Conservation (phyloP, 192 early-diverging fungal species). For the Gonapodya sp. region DNA sequence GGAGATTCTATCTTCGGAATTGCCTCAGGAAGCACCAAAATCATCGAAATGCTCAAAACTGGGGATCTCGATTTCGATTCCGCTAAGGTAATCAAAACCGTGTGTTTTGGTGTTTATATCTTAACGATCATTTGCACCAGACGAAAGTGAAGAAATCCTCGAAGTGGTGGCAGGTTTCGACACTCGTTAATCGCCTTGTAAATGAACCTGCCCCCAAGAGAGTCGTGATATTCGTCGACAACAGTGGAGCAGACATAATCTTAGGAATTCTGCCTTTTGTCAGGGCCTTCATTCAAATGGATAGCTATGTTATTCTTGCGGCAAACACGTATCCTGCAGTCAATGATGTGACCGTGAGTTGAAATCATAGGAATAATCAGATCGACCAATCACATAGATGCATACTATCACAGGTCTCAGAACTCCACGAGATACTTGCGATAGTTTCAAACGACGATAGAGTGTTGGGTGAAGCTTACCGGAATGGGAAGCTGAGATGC, state of each 20-base stretch:
- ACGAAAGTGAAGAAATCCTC: conserved; percentile 23
- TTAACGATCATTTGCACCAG: conserved; percentile 33
- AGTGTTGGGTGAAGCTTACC: conserved; percentile 22
- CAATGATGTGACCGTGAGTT: conserved; percentile 63
- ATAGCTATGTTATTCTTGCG: conserved; percentile 55
- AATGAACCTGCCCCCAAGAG: conserved; percentile 30
- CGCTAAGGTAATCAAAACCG: conserved; percentile 26
- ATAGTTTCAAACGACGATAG: conserved; percentile 31
- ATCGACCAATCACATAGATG: background rate
- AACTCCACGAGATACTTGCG: conserved; percentile 42
- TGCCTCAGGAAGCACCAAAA: conserved; percentile 8
- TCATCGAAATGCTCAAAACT: conserved; percentile 43
- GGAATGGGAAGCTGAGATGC: conserved; percentile 30
- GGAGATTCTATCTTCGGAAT: background rate
- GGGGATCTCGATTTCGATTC: conserved; percentile 49
- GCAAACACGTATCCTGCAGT: conserved; percentile 67
- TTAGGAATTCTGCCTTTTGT: conserved; percentile 72
- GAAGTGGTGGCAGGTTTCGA: background rate
- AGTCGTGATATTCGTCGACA: conserved; percentile 72
- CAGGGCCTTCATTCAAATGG: conserved; percentile 41
- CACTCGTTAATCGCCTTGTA: conserved; percentile 17
- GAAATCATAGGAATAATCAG: background rate
- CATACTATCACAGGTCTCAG: conserved; percentile 23
- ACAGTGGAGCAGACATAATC: conserved; percentile 70
- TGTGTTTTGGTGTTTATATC: conserved; percentile 22